Evolutionary conservation across 2,329 filamentous ascomycete genomes (phyloP).

Genomic region (Pseudonectria buxi): DNA sequence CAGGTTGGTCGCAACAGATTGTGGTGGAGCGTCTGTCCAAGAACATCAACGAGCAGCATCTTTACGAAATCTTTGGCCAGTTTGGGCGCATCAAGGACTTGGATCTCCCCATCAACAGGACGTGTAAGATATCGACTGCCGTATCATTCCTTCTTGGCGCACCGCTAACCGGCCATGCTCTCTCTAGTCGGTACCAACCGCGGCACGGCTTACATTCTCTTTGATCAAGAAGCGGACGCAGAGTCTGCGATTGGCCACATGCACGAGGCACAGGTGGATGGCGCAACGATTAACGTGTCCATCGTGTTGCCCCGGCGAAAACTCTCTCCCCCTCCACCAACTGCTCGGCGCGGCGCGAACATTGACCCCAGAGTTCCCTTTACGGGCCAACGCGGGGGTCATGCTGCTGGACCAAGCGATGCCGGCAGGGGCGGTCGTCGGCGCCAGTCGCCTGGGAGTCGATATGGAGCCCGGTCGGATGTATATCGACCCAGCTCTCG

Average conservation of each 20-base stretch:
- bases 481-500: conserved; percentile 56
- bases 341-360: conserved; percentile 55
- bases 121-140: conserved; percentile 50
- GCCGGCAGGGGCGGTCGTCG: conserved; percentile 32
- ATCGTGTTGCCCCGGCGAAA: conserved; percentile 80
- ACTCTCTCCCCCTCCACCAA: conserved; percentile 73
- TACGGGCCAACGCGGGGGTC: conserved; percentile 26
- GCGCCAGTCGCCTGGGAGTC: conserved; percentile 28
- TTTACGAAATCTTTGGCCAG: conserved; percentile 84
- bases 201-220: conserved; percentile 90
- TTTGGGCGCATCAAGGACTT: conserved; percentile 84
- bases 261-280: conserved; percentile 95
- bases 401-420: conserved; percentile 19
- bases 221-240: conserved; percentile 67
- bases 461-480: conserved; percentile 42
- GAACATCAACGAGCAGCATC: conserved; percentile 82
- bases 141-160: conserved; percentile 4
- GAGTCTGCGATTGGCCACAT: conserved; percentile 89
- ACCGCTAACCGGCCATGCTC: conserved; percentile 8
- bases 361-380: conserved; percentile 43
- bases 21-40: conserved; percentile 94
- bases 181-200: conserved; percentile 74
- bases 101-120: conserved; percentile 81
- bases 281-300: conserved; percentile 73
- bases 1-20: conserved; percentile 51